Evolutionary conservation across 768 basidiomycete species (phyloP).

Genomic region (Suillus subluteus): DNA sequence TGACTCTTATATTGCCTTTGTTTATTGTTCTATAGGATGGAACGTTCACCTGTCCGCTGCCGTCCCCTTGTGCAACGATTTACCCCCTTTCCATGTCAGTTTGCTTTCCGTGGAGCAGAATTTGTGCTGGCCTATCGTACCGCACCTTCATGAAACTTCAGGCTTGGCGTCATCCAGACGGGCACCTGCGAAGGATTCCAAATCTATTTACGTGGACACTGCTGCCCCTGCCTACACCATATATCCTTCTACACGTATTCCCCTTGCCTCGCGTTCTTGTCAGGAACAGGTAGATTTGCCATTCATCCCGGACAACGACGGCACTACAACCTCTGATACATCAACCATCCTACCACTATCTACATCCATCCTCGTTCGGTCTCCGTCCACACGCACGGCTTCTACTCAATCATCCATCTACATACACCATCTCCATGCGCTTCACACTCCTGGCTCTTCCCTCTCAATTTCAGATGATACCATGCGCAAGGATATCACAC

Average conservation of each 20-base stretch:
- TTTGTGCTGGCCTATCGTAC: slow-evolving; percentile 61
- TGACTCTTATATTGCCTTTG: slow-evolving; percentile 13
- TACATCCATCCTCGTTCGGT: slow-evolving; percentile 61
- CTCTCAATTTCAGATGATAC: slow-evolving; percentile 35
- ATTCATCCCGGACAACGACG: slow-evolving; percentile 38
- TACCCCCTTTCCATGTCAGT: slow-evolving; percentile 61
- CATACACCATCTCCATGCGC: slow-evolving; percentile 60
- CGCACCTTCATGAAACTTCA: slow-evolving; percentile 24
- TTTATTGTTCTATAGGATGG: slow-evolving; percentile 59
- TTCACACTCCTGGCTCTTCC: slow-evolving; percentile 46
- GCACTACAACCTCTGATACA: slow-evolving; percentile 28
- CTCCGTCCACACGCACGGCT: slow-evolving; percentile 48
- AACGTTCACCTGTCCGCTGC: slow-evolving; percentile 49
- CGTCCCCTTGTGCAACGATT: slow-evolving; percentile 40
- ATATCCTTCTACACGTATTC: slow-evolving; percentile 44
- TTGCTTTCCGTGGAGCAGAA: slow-evolving; percentile 63
- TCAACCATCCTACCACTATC: slow-evolving; percentile 56
- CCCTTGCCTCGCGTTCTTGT: slow-evolving; percentile 43
- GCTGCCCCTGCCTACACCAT: slow-evolving; percentile 53
- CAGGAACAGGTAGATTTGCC: slow-evolving; percentile 30
- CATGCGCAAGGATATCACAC: slow-evolving; percentile 57
- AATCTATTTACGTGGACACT: slow-evolving; percentile 38
- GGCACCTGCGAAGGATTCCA: slow-evolving; percentile 34
- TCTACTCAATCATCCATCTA: slow-evolving; percentile 53
- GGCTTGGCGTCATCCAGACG: slow-evolving; percentile 33